Conservation (phyloP, 805 yeast species). For the Kodamaea hsintzibuensis region DNA sequence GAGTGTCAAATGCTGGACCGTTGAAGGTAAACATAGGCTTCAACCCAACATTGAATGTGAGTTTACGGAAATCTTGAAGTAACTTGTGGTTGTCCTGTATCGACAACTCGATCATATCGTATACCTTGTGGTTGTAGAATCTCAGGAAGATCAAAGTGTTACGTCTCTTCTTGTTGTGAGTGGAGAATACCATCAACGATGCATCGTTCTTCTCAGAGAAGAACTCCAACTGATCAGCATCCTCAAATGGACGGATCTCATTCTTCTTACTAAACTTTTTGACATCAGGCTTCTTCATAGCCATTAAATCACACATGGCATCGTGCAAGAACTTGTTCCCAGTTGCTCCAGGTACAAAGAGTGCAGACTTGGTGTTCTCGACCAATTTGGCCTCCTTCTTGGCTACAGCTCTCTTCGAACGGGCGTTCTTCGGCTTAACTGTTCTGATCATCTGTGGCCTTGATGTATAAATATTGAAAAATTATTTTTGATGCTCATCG, state of each 20-base stretch:
- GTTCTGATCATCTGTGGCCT: conserved; percentile 21
- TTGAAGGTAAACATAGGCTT: conserved; percentile 94
- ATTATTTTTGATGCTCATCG: conserved; percentile 3
- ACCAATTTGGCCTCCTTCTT: conserved; percentile 84
- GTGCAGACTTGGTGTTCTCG: conserved; percentile 86
- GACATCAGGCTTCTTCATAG: conserved; percentile 86
- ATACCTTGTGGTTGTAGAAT: conserved; percentile 85
- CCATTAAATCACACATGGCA: conserved; percentile 83
- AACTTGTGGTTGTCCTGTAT: conserved; percentile 66
- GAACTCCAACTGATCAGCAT: conserved; percentile 79
- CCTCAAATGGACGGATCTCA: conserved; percentile 91
- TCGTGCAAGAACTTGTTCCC: conserved; percentile 81
- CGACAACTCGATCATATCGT: conserved; percentile 90
- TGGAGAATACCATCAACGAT: conserved; percentile 76
- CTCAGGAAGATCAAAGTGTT: conserved; percentile 85
- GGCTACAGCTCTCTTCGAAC: conserved; percentile 92
- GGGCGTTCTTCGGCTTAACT: conserved; percentile 88
- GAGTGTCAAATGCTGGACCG: conserved; percentile 87
- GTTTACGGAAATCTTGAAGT: conserved; percentile 74
- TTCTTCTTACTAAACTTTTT: conserved; percentile 88
- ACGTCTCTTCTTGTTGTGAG: conserved; percentile 88
- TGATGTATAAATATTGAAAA: conserved; percentile 1
- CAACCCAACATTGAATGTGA: conserved; percentile 82
- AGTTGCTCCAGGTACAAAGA: conserved; percentile 88
- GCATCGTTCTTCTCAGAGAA: conserved; percentile 93